phyloP scores from a whole-genome alignment of 2,329 filamentous ascomycete genomes.

The Sporothrix schenckii region DNA sequence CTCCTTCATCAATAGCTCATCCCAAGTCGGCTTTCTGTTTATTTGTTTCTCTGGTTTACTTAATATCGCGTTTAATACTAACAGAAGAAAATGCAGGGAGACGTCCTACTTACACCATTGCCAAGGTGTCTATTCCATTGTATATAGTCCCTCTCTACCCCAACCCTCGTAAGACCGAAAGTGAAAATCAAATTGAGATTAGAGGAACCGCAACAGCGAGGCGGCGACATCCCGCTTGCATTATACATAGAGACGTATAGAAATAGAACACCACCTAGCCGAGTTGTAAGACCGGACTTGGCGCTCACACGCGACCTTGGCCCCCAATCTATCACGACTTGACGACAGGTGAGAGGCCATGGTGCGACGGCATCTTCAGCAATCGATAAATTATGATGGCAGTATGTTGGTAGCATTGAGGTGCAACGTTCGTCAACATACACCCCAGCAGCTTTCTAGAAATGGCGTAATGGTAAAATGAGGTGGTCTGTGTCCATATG shows the following conservation, averaged over 20 bases:
- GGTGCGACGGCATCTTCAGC: too few species aligned
- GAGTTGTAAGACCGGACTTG: conserved; percentile 1
- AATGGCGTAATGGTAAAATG: neutral
- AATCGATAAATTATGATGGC: neutral
- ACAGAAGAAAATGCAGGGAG: neutral
- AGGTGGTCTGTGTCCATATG: too few species aligned
- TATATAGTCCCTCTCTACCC: neutral
- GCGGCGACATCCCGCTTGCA: conserved; percentile 2
- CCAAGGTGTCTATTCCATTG: neutral
- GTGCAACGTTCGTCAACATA: neutral
- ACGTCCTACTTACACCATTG: neutral
- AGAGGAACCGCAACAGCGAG: neutral
- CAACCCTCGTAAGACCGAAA: neutral
- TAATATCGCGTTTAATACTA: neutral
- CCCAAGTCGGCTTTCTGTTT: too few species aligned
- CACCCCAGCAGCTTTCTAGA: neutral
- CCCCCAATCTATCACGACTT: neutral
- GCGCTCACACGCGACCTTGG: neutral
- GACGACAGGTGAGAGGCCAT: neutral
- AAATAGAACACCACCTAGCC: neutral
- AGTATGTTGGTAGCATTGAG: neutral
- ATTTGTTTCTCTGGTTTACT: too few species aligned
- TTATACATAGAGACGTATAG: neutral
- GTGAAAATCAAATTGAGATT: neutral
- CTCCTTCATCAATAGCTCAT: too few species aligned